These are phyloP conservation scores for Solanum piurae DNA, from an alignment of 257 asterid genomes.

Conservation along the genomic window DNA sequence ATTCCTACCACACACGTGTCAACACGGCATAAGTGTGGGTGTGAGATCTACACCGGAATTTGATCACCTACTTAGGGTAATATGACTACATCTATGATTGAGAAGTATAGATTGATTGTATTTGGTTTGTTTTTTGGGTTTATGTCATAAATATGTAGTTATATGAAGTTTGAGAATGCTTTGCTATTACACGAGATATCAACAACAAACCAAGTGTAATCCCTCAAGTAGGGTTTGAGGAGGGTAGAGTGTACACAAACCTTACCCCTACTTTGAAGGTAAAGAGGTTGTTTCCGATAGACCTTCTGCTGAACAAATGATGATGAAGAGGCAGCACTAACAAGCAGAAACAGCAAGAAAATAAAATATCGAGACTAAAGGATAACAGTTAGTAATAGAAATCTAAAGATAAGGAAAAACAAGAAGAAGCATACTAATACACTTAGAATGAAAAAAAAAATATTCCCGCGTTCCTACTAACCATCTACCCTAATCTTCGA, in stretches of 20 bases:
- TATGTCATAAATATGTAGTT: background rate
- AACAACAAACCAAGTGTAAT: background rate
- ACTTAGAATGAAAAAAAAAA: background rate
- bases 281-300: background rate
- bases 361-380: background rate
- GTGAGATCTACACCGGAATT: background rate
- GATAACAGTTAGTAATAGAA: background rate
- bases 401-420: background rate
- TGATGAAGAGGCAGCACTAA: background rate
- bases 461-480: no score
- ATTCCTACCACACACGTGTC: background rate
- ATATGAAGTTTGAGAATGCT: background rate
- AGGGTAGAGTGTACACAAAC: no score
- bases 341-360: background rate
- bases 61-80: background rate
- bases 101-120: background rate
- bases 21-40: background rate
- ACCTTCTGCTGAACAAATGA: background rate
- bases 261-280: no score
- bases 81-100: background rate
- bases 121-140: background rate
- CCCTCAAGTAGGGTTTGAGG: background rate
- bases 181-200: background rate
- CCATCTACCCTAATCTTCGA: no score
- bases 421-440: background rate